Evolutionary conservation across 192 early-diverging fungal species (phyloP).

Genomic region (Polychytrium aggregatum): DNA sequence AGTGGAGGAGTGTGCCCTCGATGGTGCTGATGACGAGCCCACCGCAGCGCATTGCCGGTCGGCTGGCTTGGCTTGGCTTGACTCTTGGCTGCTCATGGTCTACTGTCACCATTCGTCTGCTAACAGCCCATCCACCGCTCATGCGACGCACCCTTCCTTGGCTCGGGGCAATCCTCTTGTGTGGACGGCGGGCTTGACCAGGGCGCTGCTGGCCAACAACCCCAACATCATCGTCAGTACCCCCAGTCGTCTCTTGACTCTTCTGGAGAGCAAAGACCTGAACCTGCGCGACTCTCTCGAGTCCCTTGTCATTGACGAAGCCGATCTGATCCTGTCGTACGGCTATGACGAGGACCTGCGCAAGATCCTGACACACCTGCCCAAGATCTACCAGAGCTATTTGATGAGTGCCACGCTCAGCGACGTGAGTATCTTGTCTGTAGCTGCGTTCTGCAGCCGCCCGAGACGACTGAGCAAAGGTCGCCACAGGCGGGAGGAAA

Average conservation of each 20-base stretch:
- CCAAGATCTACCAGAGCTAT: constrained; percentile 83
- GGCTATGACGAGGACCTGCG: constrained; percentile 86
- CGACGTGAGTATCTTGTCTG: constrained; percentile 18
- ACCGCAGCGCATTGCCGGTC: too few species aligned
- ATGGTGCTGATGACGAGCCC: too few species aligned
- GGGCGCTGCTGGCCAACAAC: constrained; percentile 64
- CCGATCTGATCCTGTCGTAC: constrained; percentile 87
- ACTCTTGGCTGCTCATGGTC: too few species aligned
- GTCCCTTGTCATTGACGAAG: constrained; percentile 91
- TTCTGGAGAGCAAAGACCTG: constrained; percentile 31
- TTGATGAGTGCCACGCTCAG: constrained; percentile 91
- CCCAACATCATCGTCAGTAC: constrained; percentile 88
- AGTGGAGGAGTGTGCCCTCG: too few species aligned
- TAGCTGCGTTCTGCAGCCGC: too few species aligned
- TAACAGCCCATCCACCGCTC: too few species aligned
- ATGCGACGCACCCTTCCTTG: too few species aligned
- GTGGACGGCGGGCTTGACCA: constrained; percentile 24
- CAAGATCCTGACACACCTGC: constrained; percentile 58
- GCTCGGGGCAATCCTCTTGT: too few species aligned
- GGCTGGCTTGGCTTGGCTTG: too few species aligned
- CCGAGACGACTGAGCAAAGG: too few species aligned
- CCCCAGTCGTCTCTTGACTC: constrained; percentile 43
- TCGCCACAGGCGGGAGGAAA: too few species aligned
- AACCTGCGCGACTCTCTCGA: constrained; percentile 52
- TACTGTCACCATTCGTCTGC: too few species aligned